Evolutionary conservation across 768 basidiomycete genomes (phyloP).

Genomic region (Xerocomus potaroensis): DNA sequence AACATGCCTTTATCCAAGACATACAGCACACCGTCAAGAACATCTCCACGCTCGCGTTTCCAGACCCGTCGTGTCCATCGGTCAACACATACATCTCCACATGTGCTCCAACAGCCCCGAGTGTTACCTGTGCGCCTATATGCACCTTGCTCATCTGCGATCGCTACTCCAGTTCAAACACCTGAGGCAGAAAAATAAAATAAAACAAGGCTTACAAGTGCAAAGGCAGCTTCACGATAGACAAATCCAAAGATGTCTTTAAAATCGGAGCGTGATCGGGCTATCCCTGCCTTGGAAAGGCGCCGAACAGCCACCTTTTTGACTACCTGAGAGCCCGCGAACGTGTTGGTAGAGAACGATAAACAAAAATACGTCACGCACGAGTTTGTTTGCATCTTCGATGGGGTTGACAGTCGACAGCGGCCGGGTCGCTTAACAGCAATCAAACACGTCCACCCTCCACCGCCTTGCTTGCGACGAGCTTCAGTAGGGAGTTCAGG

Average conservation of each 20-base stretch:
- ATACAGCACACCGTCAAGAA: too few relatives aligned
- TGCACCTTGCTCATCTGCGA: conserved; percentile 25
- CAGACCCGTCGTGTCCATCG: too few relatives aligned
- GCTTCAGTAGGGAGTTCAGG: conserved; percentile 40
- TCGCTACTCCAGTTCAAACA: conserved; percentile 19
- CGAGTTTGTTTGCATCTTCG: conserved; percentile 62
- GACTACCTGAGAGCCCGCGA: conserved; percentile 30
- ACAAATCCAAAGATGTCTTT: conserved; percentile 38
- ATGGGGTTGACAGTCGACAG: conserved; percentile 27
- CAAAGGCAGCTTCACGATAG: conserved; percentile 39
- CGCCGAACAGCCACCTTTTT: conserved; percentile 39
- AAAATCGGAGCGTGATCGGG: conserved; percentile 37
- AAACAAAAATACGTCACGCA: conserved; percentile 26
- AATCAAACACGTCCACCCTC: conserved; percentile 31
- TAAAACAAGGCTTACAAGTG: conserved; percentile 33
- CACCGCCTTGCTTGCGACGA: conserved; percentile 13
- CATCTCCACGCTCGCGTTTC: too few relatives aligned
- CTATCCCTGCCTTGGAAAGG: conserved; percentile 31
- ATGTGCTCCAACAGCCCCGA: conserved; percentile 34
- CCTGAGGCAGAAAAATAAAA: not conserved
- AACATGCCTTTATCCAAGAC: too few relatives aligned
- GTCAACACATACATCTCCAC: conserved; percentile 36
- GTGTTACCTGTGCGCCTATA: conserved; percentile 25
- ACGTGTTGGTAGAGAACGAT: not conserved
- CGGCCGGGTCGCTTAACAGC: conserved; percentile 16